Conservation (phyloP, 2,329 filamentous ascomycete genomes). For the Aplosporella prunicola region DNA sequence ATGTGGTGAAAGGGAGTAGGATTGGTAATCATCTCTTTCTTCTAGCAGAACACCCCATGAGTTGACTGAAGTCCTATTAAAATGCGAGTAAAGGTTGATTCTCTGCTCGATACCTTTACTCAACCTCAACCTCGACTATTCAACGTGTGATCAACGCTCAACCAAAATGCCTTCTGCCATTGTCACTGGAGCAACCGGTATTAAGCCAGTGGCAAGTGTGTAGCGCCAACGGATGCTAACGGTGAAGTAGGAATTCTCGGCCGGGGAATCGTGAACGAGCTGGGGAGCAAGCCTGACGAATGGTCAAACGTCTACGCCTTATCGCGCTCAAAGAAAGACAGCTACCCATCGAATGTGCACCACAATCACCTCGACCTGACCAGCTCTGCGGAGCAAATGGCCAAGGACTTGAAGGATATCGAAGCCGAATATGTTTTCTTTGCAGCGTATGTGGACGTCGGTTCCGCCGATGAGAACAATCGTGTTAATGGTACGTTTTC, state of each 20-base stretch:
- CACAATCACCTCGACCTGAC: conserved; percentile 33
- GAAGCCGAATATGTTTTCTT: conserved; percentile 35
- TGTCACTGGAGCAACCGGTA: conserved; percentile 24
- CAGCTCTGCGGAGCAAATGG: conserved; percentile 26
- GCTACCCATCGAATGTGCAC: conserved; percentile 26
- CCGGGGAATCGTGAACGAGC: conserved; percentile 31
- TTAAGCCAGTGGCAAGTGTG: conserved; percentile 2
- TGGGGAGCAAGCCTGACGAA: conserved; percentile 25
- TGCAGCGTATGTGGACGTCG: conserved; percentile 33
- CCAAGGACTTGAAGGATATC: conserved; percentile 26
- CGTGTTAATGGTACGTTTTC: conserved; percentile 25
- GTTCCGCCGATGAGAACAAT: conserved; percentile 27
- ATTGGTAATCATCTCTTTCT: too few relatives aligned
- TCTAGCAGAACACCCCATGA: too few relatives aligned
- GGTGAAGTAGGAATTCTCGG: conserved; percentile 31
- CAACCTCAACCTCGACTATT: not conserved
- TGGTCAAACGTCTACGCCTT: conserved; percentile 33
- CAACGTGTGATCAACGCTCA: too few relatives aligned
- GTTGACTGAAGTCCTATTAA: too few relatives aligned
- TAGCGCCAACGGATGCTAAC: not conserved
- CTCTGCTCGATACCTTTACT: too few relatives aligned
- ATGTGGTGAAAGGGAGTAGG: too few relatives aligned
- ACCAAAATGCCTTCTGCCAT: conserved; percentile 22
- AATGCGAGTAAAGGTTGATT: too few relatives aligned
- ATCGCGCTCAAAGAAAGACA: conserved; percentile 31